A percentile compares a stretch with the other conserved stretches of the same genome.
Evolutionary conservation across 345 rosid species (phyloP).

Genomic region (Odontarrhena argentea): DNA sequence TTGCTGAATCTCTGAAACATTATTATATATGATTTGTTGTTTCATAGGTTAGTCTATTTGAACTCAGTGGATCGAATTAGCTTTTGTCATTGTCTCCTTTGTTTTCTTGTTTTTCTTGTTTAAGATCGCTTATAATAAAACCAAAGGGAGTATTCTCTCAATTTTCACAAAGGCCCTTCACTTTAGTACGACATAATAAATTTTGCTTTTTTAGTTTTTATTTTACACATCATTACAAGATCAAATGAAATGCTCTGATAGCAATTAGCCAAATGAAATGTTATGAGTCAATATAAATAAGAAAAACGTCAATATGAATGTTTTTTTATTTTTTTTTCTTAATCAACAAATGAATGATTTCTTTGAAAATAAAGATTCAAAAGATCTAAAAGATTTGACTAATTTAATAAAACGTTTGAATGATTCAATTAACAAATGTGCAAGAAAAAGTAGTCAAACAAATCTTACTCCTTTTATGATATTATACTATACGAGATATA

Average conservation of each 20-base stretch:
- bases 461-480: not conserved
- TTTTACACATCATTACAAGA: not conserved
- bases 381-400: too few species aligned
- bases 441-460: not conserved
- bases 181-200: not conserved
- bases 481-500: not conserved
- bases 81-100: constrained; percentile 5
- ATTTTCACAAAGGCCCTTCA: constrained; percentile 9
- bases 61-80: constrained; percentile 3
- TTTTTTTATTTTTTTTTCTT: too few species aligned
- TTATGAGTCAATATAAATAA: too few species aligned
- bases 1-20: constrained; percentile 15
- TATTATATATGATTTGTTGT: constrained; percentile 27
- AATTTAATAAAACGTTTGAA: too few species aligned
- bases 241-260: too few species aligned
- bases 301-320: too few species aligned
- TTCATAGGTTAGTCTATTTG: constrained; percentile 16
- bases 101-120: not conserved
- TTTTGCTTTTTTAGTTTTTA: not conserved
- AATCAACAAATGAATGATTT: too few species aligned
- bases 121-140: not conserved
- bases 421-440: too few species aligned
- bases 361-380: too few species aligned
- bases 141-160: not conserved
- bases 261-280: too few species aligned